Base-by-base conservation (phyloP, 2,329 filamentous ascomycete genomes). In the Juglanconis sp. region DNA sequence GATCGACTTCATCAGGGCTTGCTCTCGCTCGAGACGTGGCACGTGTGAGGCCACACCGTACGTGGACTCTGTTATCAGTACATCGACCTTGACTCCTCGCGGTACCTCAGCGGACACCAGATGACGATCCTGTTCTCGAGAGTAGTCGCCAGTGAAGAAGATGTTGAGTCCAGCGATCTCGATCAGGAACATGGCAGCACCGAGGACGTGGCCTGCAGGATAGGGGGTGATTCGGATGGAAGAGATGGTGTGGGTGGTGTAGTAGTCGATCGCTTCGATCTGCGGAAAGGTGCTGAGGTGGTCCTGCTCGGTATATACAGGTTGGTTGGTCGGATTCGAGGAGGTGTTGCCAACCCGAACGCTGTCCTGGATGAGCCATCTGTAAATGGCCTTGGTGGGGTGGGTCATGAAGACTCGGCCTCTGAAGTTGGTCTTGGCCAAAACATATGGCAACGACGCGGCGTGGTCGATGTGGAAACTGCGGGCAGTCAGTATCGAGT, bases 391-490 rank as follows among this genome's bases (percentile, higher is more conserved):
- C 75, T 99, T 98, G 51, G 95, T 99, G 1, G 95, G 92, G 79
- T 99, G 95, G 55, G 95, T 99, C 94, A 98, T 99, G 79, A 97
- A 98, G 63, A 98, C 94, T 30, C 93, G 87, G 53, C 95, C 95
- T 66, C 90, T 89, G 80, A 99, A 99, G 74, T 97, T 97, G 42
- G 95, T 98, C 79, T 99, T 99, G 65, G 94, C 91, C 65, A 99
- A 84, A 62, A 99, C 95, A 73, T 98, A 99, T 49, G 95, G 95
- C 51, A 99, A 80, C n/a, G 94, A 96, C 15, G 94, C 94, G n/a
- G 95, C 95, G 79, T 99, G 95, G 72, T 99, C 95, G 73, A 98
- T 84, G 75, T 99, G 95, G 72, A 99, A 99, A 89, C 94, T 97
- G 36, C 66, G 44, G 11, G 53, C 62, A 57, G 63, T 69, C 61